Percentiles rank a stretch among this genome's conserved stretches.
Evolutionary conservation across 176 grass and related monocot species (phyloP).

Genomic region (Carex myosuroides): DNA sequence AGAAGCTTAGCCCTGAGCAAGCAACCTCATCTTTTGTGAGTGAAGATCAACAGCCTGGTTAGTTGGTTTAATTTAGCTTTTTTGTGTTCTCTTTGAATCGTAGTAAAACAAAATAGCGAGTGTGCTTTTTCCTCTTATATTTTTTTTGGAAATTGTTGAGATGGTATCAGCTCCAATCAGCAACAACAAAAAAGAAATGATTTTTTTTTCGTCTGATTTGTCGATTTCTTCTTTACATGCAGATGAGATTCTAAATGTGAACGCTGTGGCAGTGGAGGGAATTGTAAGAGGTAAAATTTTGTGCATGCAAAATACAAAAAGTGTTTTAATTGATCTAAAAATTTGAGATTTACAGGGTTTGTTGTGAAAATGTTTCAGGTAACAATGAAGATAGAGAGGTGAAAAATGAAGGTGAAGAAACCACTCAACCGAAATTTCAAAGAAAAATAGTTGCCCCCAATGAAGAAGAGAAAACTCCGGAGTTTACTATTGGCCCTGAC

Average conservation of each 20-base stretch:
- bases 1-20: conserved; percentile 28
- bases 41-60: conserved; percentile 16
- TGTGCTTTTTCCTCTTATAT: not conserved
- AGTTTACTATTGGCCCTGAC: conserved; percentile 15
- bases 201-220: conserved; percentile 4
- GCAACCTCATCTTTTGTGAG: conserved; percentile 27
- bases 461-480: conserved; percentile 7
- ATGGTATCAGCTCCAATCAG: not conserved
- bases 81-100: not conserved
- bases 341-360: conserved; percentile 7
- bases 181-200: not conserved
- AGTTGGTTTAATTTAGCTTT: conserved; percentile 3
- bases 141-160: not conserved
- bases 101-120: not conserved
- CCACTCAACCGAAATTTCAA: not conserved
- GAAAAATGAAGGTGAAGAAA: conserved; percentile 1
- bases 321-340: conserved; percentile 10
- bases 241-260: conserved; percentile 1
- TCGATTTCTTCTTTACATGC: not conserved
- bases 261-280: not conserved
- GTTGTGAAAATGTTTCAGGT: conserved; percentile 23
- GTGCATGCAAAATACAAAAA: not conserved
- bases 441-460: not conserved
- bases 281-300: conserved; percentile 13
- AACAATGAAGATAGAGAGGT: conserved; percentile 4